A percentile compares a stretch with the other conserved stretches of the same genome.
phyloP scores from a whole-genome alignment of 2,329 filamentous ascomycete genomes.

The Fusarium brevicatenulatum region DNA sequence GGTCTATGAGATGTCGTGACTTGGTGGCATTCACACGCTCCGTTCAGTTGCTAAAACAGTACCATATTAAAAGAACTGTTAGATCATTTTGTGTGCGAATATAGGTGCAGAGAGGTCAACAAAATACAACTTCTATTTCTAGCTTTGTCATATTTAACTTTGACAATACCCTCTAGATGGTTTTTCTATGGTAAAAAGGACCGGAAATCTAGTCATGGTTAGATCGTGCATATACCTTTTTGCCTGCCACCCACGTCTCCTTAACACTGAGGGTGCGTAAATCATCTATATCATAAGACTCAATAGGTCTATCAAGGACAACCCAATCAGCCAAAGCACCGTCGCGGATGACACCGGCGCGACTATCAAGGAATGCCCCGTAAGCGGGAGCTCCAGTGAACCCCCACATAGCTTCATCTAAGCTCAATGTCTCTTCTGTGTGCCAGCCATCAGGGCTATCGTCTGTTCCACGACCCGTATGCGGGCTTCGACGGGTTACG shows the following conservation, averaged over 20 bases:
- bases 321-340: constrained; percentile 76
- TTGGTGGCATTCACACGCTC: neutral
- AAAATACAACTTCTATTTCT: constrained; percentile 1
- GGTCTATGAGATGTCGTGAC: neutral
- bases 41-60: neutral
- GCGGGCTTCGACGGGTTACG: constrained; percentile 68
- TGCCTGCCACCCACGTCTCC: constrained; percentile 76
- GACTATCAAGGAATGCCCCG: constrained; percentile 67
- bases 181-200: neutral
- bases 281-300: constrained; percentile 60
- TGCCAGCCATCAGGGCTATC: constrained; percentile 67
- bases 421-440: constrained; percentile 64
- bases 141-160: neutral
- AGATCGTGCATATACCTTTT: constrained; percentile 53
- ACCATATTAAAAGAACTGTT: constrained; percentile 3
- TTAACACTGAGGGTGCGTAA: constrained; percentile 65
- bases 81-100: neutral
- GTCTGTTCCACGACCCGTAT: constrained; percentile 61
- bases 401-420: constrained; percentile 69
- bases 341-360: constrained; percentile 67
- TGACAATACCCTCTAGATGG: neutral
- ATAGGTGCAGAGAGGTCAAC: neutral
- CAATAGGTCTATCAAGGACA: constrained; percentile 69
- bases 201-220: neutral
- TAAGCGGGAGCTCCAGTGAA: constrained; percentile 70